These are phyloP conservation scores for Fusarium verticillioides DNA, from an alignment of 2,329 filamentous ascomycete genomes.

Conservation along the genomic window DNA sequence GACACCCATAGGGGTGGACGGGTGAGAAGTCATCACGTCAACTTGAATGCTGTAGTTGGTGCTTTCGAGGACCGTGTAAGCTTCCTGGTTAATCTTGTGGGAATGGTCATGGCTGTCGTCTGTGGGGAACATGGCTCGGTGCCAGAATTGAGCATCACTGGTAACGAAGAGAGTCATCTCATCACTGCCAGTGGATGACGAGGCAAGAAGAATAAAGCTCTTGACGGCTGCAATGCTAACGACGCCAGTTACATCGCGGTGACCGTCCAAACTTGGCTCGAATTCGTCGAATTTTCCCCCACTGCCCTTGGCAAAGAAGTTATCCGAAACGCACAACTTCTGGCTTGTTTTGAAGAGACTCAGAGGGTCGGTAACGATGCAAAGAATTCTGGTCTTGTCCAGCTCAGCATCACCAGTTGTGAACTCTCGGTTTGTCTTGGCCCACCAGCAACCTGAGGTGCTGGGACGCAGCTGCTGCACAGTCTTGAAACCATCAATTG, in stretches of 20 bases:
- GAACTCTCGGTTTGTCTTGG: conserved; percentile 80
- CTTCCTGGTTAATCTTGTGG: conserved; percentile 75
- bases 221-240: conserved; percentile 86
- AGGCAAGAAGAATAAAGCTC: conserved; percentile 86
- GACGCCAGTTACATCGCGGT: conserved; percentile 80
- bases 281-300: conserved; percentile 66
- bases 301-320: conserved; percentile 73
- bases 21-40: conserved; percentile 81
- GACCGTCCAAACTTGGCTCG: conserved; percentile 81
- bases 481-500: conserved; percentile 83
- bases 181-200: conserved; percentile 80
- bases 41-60: conserved; percentile 98
- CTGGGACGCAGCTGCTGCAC: conserved; percentile 73
- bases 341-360: conserved; percentile 79
- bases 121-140: conserved; percentile 87
- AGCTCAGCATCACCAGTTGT: conserved; percentile 72
- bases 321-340: conserved; percentile 82
- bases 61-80: conserved; percentile 93
- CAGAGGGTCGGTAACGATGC: conserved; percentile 79
- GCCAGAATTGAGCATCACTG: conserved; percentile 85
- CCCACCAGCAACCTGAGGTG: conserved; percentile 87
- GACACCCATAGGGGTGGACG: conserved; percentile 79
- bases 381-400: conserved; percentile 79
- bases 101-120: conserved; percentile 81
- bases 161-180: conserved; percentile 95